A percentile compares a stretch with the other conserved stretches of the same genome.
phyloP scores from a whole-genome alignment of 805 yeast species.

The Sugiyamaella boreocaroliniensis region DNA sequence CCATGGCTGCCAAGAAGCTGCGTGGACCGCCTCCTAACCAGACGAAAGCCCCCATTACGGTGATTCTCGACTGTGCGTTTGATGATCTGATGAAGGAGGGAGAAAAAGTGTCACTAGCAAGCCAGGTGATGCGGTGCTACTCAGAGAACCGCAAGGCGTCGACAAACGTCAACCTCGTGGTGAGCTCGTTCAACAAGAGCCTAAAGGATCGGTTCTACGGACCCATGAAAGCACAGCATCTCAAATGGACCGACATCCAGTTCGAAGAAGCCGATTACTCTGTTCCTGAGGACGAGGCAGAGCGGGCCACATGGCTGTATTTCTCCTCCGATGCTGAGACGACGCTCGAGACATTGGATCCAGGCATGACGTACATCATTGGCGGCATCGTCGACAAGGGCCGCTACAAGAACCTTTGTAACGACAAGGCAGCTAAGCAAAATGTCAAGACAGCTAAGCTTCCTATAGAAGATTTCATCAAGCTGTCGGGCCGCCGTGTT shows the following conservation, averaged over 20 bases:
- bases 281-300: slow-evolving; percentile 27
- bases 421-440: slow-evolving; percentile 67
- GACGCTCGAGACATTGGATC: slow-evolving; percentile 53
- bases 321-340: slow-evolving; percentile 84
- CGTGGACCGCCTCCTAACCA: slow-evolving; percentile 13
- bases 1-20: slow-evolving; percentile 7
- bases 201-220: slow-evolving; percentile 64
- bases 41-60: slow-evolving; percentile 38
- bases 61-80: slow-evolving; percentile 84
- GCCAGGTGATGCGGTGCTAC: slow-evolving; percentile 77
- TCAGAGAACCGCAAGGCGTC: slow-evolving; percentile 63
- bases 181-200: slow-evolving; percentile 60
- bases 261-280: slow-evolving; percentile 40
- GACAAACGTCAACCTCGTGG: slow-evolving; percentile 49
- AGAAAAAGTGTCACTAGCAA: slow-evolving; percentile 59
- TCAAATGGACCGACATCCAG: slow-evolving; percentile 60
- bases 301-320: slow-evolving; percentile 45
- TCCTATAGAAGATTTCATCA: slow-evolving; percentile 81
- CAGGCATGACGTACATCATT: slow-evolving; percentile 70
- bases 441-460: slow-evolving; percentile 69
- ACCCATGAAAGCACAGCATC: slow-evolving; percentile 48
- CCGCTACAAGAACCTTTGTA: slow-evolving; percentile 73
- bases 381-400: slow-evolving; percentile 98
- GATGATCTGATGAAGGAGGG: slow-evolving; percentile 83
- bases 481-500: slow-evolving; percentile 78